Base-by-base conservation (phyloP, 140 eudicot species). In the Ambrosia hybrid region DNA sequence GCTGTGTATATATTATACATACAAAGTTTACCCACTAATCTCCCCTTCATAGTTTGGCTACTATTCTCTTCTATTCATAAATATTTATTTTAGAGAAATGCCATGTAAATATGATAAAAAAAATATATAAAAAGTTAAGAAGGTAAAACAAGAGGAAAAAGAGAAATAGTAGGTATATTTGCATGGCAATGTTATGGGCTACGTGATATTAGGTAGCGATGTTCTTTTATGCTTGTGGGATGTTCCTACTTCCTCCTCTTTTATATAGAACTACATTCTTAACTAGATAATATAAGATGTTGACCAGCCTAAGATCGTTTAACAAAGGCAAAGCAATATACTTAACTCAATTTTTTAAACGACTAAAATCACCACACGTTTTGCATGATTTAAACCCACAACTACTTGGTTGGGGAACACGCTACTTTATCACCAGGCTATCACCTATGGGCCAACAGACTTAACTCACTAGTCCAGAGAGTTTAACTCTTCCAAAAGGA, bases 181-280 rank as follows among this genome's bases (percentile, higher is more conserved):
- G 78, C 82, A 79, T 79, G 83, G 74, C 74, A 57, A 66, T 57
- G 71, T 73, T 72, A 79, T 38, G 71, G 41, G 75, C 48, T 66
- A 78, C 70, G 68, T 78, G 56, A 21, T 21, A 34, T 72, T 78
- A 79, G 79, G 71, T 73, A 46, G 39, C 11, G 58, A 49, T 73
- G 71, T 36, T 73, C 21, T 72, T 65, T 72, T 65, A 33, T 48
- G 74, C 70, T 51, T 73, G n/a, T 14, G 63, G 58, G 55, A 72
- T 73, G 75, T 58, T 38, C 26, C 26, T 21, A 21, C 26, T 21
- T 1, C 70, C 66, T 13, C 43, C 17, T 21, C 7, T 36, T 57
- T 11, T 71, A 9, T 71, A 15, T 70, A 9, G 12, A 15, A 37
- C 30, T 33, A 36, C 13, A n/a, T 69, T 21, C 9, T 49, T 12